These are phyloP conservation scores for Lagenaria siceraria DNA, from an alignment of 306 rosid genomes.

Conservation along the genomic window DNA sequence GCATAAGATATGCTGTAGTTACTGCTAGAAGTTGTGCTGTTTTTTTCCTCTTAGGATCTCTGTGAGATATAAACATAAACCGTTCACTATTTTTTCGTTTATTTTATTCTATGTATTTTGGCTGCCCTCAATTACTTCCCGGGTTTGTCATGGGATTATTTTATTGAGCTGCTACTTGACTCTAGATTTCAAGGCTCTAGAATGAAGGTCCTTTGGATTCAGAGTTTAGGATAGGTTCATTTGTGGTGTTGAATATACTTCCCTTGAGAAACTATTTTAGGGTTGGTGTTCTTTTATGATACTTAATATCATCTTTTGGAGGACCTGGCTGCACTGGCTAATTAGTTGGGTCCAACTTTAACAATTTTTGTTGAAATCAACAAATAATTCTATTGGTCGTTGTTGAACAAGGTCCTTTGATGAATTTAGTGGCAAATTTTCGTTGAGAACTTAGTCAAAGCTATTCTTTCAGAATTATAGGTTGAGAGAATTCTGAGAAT, in stretches of 20 bases:
- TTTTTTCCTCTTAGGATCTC: neutral
- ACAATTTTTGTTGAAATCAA: too few relatives aligned
- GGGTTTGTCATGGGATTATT: neutral
- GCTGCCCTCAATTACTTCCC: neutral
- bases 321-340: too few relatives aligned
- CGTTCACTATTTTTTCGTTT: neutral
- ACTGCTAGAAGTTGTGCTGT: neutral
- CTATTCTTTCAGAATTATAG: too few relatives aligned
- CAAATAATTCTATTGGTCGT: too few relatives aligned
- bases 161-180: neutral
- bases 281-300: neutral
- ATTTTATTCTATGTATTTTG: neutral
- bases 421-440: too few relatives aligned
- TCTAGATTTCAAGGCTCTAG: neutral
- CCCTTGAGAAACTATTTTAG: neutral
- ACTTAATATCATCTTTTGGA: neutral
- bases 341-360: too few relatives aligned
- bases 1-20: neutral
- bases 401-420: too few relatives aligned
- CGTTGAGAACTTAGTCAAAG: too few relatives aligned
- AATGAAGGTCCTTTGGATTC: neutral
- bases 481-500: too few relatives aligned
- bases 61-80: neutral
- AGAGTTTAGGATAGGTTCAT: neutral
- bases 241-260: neutral